Evolutionary conservation across 2,329 filamentous ascomycete genomes (phyloP).

Genomic region (Moelleriella libera): DNA sequence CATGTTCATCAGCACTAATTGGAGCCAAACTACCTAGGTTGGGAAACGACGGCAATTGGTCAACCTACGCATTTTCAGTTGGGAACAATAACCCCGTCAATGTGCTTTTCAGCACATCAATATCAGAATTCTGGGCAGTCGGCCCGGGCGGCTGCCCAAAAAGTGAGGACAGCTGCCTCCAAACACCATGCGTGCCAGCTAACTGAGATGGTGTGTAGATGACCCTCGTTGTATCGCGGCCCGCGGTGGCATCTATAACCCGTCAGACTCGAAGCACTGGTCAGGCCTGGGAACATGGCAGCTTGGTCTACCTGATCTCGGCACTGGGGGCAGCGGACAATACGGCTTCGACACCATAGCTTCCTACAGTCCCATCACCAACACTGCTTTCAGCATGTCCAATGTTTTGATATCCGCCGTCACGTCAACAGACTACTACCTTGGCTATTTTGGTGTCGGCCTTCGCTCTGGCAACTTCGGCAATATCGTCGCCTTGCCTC

Average conservation of each 20-base stretch:
- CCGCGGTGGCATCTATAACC: slow-evolving; percentile 46
- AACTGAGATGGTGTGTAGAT: slow-evolving; percentile 15
- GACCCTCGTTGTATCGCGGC: slow-evolving; percentile 37
- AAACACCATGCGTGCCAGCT: neutral
- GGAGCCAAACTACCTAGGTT: slow-evolving; percentile 28
- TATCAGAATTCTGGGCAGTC: slow-evolving; percentile 60
- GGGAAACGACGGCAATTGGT: slow-evolving; percentile 59
- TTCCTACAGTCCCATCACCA: slow-evolving; percentile 22
- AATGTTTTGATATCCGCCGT: slow-evolving; percentile 34
- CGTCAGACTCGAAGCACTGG: slow-evolving; percentile 41
- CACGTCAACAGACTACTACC: slow-evolving; percentile 40
- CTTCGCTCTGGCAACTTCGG: slow-evolving; percentile 39
- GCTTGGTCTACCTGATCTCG: slow-evolving; percentile 44
- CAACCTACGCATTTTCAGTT: slow-evolving; percentile 44
- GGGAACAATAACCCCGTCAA: slow-evolving; percentile 24
- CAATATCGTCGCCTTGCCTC: slow-evolving; percentile 30
- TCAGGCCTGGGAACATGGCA: slow-evolving; percentile 42
- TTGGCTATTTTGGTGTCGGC: slow-evolving; percentile 42
- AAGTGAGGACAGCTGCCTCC: slow-evolving; percentile 19
- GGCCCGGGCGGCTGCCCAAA: slow-evolving; percentile 39
- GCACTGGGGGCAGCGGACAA: slow-evolving; percentile 44
- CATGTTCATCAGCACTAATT: no score
- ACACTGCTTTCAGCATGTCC: slow-evolving; percentile 25
- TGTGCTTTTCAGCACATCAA: slow-evolving; percentile 45
- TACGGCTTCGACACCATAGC: slow-evolving; percentile 44